A percentile compares a stretch with the other conserved stretches of the same genome.
Evolutionary conservation across 176 grass and related monocot genomes (phyloP).

Genomic region (Oryza glaberrima): DNA sequence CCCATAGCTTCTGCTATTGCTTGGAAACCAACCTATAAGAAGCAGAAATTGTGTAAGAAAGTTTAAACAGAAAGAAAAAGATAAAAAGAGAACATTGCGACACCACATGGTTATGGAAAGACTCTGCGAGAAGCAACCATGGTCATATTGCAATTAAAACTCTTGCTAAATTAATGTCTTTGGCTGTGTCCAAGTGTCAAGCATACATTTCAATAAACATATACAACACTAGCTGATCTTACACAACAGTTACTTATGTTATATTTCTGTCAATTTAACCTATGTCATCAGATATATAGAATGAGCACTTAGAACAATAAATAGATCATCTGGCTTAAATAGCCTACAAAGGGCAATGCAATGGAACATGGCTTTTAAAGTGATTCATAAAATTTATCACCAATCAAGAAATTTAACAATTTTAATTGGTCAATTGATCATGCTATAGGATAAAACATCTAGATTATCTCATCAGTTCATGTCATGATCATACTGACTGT

Average conservation of each 20-base stretch:
- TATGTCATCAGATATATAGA: conserved; percentile 15
- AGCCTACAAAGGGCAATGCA: not conserved
- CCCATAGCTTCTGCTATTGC: conserved; percentile 98
- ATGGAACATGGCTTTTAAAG: conserved; percentile 33
- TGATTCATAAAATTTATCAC: not conserved
- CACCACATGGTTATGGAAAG: not conserved
- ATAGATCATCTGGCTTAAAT: not conserved
- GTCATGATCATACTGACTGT: conserved; percentile 1
- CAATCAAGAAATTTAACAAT: not conserved
- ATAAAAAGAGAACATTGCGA: not conserved
- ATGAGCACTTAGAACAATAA: not conserved
- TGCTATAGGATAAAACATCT: conserved; percentile 18
- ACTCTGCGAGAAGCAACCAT: conserved; percentile 12
- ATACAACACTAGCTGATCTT: not conserved
- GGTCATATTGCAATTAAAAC: not conserved
- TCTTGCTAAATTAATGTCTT: not conserved
- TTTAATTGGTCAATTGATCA: not conserved
- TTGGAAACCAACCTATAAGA: conserved; percentile 91
- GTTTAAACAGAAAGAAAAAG: not conserved
- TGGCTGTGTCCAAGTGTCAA: not conserved
- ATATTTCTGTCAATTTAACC: not conserved
- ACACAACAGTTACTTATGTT: not conserved
- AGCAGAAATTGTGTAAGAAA: conserved; percentile 25
- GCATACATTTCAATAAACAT: not conserved
- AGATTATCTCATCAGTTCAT: not conserved